Percentiles rank a stretch among this genome's conserved stretches.
phyloP scores from a whole-genome alignment of 768 basidiomycete species.

The Boletus insuetus region DNA sequence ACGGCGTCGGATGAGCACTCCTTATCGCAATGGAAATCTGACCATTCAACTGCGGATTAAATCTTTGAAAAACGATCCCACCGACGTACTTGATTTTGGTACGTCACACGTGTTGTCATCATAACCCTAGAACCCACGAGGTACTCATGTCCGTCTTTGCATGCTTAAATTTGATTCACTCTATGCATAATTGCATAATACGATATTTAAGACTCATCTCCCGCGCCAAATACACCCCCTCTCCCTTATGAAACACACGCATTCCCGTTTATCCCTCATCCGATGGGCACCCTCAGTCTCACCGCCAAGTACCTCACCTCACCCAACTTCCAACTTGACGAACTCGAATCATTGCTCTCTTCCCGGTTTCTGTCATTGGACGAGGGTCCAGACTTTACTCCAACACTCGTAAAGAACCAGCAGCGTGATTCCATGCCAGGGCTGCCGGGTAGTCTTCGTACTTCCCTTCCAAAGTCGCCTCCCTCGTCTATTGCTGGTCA shows the following conservation, averaged over 20 bases:
- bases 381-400: constrained; percentile 64
- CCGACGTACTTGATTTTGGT: constrained; percentile 38
- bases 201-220: constrained; percentile 34
- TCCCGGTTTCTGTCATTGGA: constrained; percentile 70
- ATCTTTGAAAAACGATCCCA: constrained; percentile 30
- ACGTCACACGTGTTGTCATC: constrained; percentile 25
- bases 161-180: constrained; percentile 3
- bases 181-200: constrained; percentile 8
- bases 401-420: constrained; percentile 65
- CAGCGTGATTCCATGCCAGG: constrained; percentile 54
- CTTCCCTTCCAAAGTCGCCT: constrained; percentile 47
- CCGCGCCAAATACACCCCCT: constrained; percentile 39
- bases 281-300: constrained; percentile 61
- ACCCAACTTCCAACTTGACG: constrained; percentile 72
- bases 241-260: constrained; percentile 51
- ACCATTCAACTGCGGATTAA: constrained; percentile 48
- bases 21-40: constrained; percentile 42
- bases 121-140: constrained; percentile 29
- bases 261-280: constrained; percentile 69
- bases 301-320: constrained; percentile 61
- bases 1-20: constrained; percentile 38
- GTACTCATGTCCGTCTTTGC: constrained; percentile 30
- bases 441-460: constrained; percentile 41
- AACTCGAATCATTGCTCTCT: constrained; percentile 72
- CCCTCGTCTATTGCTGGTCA: constrained; percentile 44